These are phyloP conservation scores for Wickerhamomyces pijperi DNA, from an alignment of 805 yeast species.

Conservation along the genomic window DNA sequence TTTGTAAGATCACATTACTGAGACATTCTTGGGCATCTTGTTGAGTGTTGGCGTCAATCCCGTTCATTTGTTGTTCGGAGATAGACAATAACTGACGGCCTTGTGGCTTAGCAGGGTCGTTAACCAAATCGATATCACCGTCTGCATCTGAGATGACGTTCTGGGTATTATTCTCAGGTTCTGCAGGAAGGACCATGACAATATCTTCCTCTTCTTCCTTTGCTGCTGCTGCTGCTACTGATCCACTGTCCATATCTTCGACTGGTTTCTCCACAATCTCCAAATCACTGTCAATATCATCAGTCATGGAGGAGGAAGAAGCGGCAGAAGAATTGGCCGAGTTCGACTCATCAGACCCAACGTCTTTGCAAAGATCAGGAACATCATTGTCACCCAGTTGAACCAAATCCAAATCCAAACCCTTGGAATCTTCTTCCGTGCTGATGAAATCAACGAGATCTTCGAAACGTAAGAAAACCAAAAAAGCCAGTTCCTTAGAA, in stretches of 20 bases:
- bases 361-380: neutral
- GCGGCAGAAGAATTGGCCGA: too few relatives aligned
- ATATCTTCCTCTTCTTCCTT: neutral
- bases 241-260: too few relatives aligned
- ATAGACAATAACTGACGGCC: conserved; percentile 5
- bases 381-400: too few relatives aligned
- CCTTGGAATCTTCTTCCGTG: neutral
- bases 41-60: conserved; percentile 27
- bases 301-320: neutral
- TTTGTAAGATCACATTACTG: conserved; percentile 82
- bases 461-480: conserved; percentile 71
- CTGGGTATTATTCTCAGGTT: too few relatives aligned
- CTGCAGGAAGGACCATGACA: too few relatives aligned
- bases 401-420: too few relatives aligned
- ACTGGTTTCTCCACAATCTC: neutral
- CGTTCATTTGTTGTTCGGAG: conserved; percentile 42
- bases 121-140: neutral
- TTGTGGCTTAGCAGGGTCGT: too few relatives aligned
- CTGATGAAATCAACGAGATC: conserved; percentile 47
- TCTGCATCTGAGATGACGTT: neutral
- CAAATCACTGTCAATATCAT: neutral
- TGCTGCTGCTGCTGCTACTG: too few relatives aligned
- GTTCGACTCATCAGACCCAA: too few relatives aligned
- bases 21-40: conserved; percentile 98
- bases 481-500: conserved; percentile 70